phyloP scores from a whole-genome alignment of 345 rosid species.

The Tarenaya hassleriana region DNA sequence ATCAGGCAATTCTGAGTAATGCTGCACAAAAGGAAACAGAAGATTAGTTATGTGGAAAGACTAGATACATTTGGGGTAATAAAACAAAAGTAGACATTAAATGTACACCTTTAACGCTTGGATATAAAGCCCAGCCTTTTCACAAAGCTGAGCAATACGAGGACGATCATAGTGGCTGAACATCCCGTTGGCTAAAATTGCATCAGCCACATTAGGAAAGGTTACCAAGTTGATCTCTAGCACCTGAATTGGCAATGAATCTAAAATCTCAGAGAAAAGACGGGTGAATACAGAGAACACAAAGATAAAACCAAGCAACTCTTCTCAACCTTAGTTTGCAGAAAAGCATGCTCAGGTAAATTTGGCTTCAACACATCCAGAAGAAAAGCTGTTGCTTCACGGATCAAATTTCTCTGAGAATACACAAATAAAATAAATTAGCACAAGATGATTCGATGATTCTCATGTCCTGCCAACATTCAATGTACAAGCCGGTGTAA shows the following conservation, averaged over 20 bases:
- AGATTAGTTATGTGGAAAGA: slow-evolving; percentile 18
- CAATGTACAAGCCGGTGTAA: background rate
- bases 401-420: slow-evolving; percentile 87
- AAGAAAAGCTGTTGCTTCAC: slow-evolving; percentile 99
- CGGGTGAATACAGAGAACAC: slow-evolving; percentile 1
- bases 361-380: slow-evolving; percentile 96
- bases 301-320: slow-evolving; percentile 14
- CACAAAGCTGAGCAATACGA: slow-evolving; percentile 97
- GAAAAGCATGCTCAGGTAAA: slow-evolving; percentile 87
- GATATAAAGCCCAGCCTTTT: slow-evolving; percentile 92
- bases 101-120: slow-evolving; percentile 75
- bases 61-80: slow-evolving; percentile 8
- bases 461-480: slow-evolving; percentile 6
- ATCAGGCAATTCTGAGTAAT: slow-evolving; percentile 93
- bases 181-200: slow-evolving; percentile 99
- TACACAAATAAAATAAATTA: slow-evolving; percentile 5
- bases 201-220: slow-evolving; percentile 99
- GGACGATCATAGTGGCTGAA: slow-evolving; percentile 98
- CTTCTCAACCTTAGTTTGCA: slow-evolving; percentile 77
- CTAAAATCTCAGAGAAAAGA: slow-evolving; percentile 19
- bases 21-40: slow-evolving; percentile 50
- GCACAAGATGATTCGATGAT: slow-evolving; percentile 9
- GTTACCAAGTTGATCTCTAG: slow-evolving; percentile 97
- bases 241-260: slow-evolving; percentile 47
- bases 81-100: slow-evolving; percentile 6